Evolutionary conservation across 768 basidiomycete species (phyloP), one percentile per base, ranked within the genome.

Genomic region (Russula sp.): DNA sequence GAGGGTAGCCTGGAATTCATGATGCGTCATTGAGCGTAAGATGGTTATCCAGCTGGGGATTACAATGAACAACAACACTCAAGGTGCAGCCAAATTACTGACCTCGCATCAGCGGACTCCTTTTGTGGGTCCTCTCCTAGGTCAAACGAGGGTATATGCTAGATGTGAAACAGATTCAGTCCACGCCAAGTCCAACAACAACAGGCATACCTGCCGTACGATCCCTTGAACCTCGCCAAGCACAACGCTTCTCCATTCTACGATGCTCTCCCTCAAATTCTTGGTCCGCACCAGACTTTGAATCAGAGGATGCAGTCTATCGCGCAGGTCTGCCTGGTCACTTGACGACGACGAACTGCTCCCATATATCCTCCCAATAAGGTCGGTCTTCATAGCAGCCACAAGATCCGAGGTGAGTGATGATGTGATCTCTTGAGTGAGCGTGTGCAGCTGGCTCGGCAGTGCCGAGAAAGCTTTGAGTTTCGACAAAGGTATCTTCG

Each of bases 351-450:
- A 54, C 2, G 53, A 44, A 9, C 2, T 31, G 14, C 27, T 45
- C 14, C 22, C 40, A 34, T 57, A 67, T 34, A 84, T 78, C 20
- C 85, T 81, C 53, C 82, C 79, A 3, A 81, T 75, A 39, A 94
- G 75, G 73, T 92, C 91, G 53, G 79, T 77, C 52, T 82, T 80
- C 34, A 95, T 79, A 3, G 87, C 80, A 31, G 79, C 78, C n/a
- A 91, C 84, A 2, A 95, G 77, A 71, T 96, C 93, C 18, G 82
- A 78, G 6, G 91, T 86, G 27, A 97, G 77, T 0, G 89, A 88
- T 2, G 81, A 77, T 0, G 89, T 84, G 66, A 97, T 91, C 69
- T 93, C 85, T 69, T 84, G 77, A 0, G 87, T 86, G 45, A 96
- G 75, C 1, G 77, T 76, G n/a, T 81, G 83, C 14, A 97, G 77